A percentile compares a stretch with the other conserved stretches of the same genome.
Evolutionary conservation across 2,329 filamentous ascomycete species (phyloP).

Genomic region (Aureobasidium zeae): DNA sequence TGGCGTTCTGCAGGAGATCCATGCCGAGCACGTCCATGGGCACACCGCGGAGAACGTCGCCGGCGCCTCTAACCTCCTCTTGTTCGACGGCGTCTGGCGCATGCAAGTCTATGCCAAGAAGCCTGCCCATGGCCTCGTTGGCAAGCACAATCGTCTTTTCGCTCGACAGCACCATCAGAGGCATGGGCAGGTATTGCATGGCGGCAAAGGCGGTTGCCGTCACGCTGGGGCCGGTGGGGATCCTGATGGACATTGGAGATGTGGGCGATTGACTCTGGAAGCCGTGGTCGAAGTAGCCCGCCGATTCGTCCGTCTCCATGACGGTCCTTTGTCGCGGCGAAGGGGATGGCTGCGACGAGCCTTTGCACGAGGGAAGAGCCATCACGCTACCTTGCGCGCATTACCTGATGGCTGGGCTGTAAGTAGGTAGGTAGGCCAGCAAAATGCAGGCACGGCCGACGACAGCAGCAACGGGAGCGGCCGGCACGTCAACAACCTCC

Average conservation of each 20-base stretch:
- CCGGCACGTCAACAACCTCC: too few relatives aligned
- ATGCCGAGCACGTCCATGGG: slow-evolving; percentile 61
- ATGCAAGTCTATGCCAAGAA: slow-evolving; percentile 51
- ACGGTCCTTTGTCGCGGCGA: slow-evolving; percentile 7
- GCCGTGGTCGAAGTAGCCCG: slow-evolving; percentile 17
- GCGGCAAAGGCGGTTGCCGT: slow-evolving; percentile 51
- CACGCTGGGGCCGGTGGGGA: slow-evolving; percentile 25
- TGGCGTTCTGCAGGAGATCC: slow-evolving; percentile 61
- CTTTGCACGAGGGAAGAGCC: too few relatives aligned
- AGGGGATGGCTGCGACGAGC: slow-evolving; percentile 1
- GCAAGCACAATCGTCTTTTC: slow-evolving; percentile 62
- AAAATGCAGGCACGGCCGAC: too few relatives aligned
- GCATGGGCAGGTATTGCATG: slow-evolving; percentile 65
- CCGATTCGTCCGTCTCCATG: slow-evolving; percentile 5
- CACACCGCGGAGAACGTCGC: slow-evolving; percentile 55
- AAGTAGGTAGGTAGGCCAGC: too few relatives aligned
- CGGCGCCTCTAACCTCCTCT: slow-evolving; percentile 32
- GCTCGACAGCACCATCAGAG: slow-evolving; percentile 58
- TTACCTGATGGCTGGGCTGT: too few relatives aligned
- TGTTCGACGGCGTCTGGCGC: slow-evolving; percentile 22
- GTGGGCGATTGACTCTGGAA: slow-evolving; percentile 15
- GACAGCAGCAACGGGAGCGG: too few relatives aligned
- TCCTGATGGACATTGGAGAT: slow-evolving; percentile 25
- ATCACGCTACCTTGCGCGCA: too few relatives aligned
- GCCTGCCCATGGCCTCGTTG: slow-evolving; percentile 64